A percentile compares a stretch with the other conserved stretches of the same genome.
phyloP scores from a whole-genome alignment of 768 basidiomycete species.

The Xerocomus potaroensis region DNA sequence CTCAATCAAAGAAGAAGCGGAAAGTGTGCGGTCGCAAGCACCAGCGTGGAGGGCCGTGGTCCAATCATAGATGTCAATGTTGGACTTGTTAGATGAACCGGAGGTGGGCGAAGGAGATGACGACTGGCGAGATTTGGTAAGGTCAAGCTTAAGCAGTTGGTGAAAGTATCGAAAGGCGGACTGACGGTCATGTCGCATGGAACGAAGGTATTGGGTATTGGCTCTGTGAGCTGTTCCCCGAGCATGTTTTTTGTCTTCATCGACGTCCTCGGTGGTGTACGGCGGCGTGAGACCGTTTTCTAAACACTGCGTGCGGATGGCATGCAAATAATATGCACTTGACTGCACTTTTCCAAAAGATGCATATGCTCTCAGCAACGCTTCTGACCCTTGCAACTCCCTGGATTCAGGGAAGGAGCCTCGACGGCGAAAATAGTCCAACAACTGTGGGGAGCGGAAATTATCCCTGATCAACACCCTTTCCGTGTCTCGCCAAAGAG shows the following conservation, averaged over 20 bases:
- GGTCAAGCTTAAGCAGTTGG: constrained; percentile 31
- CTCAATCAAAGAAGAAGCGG: constrained; percentile 32
- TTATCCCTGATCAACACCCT: constrained; percentile 44
- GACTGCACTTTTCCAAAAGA: constrained; percentile 33
- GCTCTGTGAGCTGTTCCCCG: constrained; percentile 33
- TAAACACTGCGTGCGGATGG: constrained; percentile 34
- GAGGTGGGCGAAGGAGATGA: neutral
- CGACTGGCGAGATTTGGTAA: constrained; percentile 9
- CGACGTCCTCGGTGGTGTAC: constrained; percentile 12
- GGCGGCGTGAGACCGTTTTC: constrained; percentile 17
- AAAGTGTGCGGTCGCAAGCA: constrained; percentile 35
- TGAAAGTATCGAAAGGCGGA: constrained; percentile 48
- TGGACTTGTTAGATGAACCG: constrained; percentile 17
- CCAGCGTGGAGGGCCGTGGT: constrained; percentile 45
- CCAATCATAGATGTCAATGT: constrained; percentile 43
- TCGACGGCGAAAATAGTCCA: constrained; percentile 39
- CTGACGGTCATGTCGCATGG: constrained; percentile 36
- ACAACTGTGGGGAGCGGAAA: constrained; percentile 47
- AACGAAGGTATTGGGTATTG: constrained; percentile 41
- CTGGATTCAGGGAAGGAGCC: neutral
- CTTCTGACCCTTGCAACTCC: constrained; percentile 8
- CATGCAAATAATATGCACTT: constrained; percentile 36
- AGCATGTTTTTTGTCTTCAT: neutral
- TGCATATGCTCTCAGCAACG: constrained; percentile 21
- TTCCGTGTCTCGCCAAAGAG: constrained; percentile 41